Percentiles rank a stretch among this genome's conserved stretches.
Conservation (phyloP, 768 basidiomycete species). For the Boletus sp. region DNA sequence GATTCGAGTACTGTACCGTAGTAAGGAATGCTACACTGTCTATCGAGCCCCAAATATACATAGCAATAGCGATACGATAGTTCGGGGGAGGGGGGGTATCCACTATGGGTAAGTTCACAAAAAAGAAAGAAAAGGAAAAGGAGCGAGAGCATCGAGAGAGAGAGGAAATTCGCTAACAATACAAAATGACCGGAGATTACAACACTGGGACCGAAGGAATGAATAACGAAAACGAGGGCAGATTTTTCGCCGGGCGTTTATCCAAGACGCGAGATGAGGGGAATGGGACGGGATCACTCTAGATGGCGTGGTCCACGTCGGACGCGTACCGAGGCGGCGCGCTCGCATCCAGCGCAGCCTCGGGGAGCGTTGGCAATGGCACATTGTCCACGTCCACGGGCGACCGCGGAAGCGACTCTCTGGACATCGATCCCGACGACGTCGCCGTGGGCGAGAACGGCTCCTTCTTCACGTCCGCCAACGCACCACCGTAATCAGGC, state of each 20-base stretch:
- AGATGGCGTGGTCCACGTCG: conserved; percentile 20
- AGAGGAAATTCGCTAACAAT: conserved; percentile 24
- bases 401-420: conserved; percentile 24
- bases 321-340: conserved; percentile 25
- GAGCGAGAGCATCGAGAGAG: conserved; percentile 1
- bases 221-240: background rate
- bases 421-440: conserved; percentile 23
- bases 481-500: conserved; percentile 38
- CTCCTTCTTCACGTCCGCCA: conserved; percentile 26
- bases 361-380: conserved; percentile 19
- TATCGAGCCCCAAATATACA: conserved; percentile 26
- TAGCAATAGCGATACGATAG: conserved; percentile 21
- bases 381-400: conserved; percentile 19
- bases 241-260: background rate
- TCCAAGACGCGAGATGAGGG: background rate
- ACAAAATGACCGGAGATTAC: conserved; percentile 19
- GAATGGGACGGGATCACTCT: background rate
- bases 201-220: background rate
- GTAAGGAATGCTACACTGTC: conserved; percentile 22
- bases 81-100: conserved; percentile 17
- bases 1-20: background rate
- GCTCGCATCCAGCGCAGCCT: conserved; percentile 12
- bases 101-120: background rate
- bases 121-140: background rate
- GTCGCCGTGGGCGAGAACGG: conserved; percentile 24